These are phyloP conservation scores for Phytophthora pistaciae DNA, from an alignment of 352 stramenopile genomes.

Conservation along the genomic window DNA sequence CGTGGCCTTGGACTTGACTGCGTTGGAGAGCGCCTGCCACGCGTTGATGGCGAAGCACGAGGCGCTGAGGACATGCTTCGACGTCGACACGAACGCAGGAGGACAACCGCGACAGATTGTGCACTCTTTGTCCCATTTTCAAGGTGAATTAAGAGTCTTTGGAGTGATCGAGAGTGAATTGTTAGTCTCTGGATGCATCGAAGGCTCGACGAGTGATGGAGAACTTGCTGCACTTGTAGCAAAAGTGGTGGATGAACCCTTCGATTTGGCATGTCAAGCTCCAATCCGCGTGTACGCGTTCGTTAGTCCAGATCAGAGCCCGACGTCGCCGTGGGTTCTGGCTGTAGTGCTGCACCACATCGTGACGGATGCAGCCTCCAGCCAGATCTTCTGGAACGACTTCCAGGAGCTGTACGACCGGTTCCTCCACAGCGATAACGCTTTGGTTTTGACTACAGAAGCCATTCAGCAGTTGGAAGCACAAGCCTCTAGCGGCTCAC, in stretches of 20 bases:
- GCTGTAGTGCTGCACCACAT: conserved; percentile 66
- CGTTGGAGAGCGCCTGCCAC: conserved; percentile 37
- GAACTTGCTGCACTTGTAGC: conserved; percentile 36
- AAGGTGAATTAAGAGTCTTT: conserved; percentile 6
- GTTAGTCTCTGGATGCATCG: background rate
- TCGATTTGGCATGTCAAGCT: conserved; percentile 44
- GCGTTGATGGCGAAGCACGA: conserved; percentile 53
- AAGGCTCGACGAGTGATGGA: background rate
- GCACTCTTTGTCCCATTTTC: conserved; percentile 26
- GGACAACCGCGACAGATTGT: conserved; percentile 49
- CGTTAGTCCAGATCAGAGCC: background rate
- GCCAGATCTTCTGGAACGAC: conserved; percentile 56
- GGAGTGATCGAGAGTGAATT: conserved; percentile 12
- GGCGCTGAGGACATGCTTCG: conserved; percentile 55
- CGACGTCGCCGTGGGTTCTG: conserved; percentile 35
- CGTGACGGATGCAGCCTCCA: conserved; percentile 58
- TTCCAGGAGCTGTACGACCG: conserved; percentile 36
- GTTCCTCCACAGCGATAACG: conserved; percentile 5
- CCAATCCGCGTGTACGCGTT: conserved; percentile 54
- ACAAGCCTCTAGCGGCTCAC: conserved; percentile 1
- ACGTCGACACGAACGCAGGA: conserved; percentile 25
- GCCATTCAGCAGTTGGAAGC: conserved; percentile 15
- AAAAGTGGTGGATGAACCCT: conserved; percentile 29
- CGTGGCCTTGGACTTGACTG: conserved; percentile 23
- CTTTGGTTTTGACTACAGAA: background rate